Conservation (phyloP, 1,139 yeast genomes). For the Hyphopichia pseudoburtonii region DNA sequence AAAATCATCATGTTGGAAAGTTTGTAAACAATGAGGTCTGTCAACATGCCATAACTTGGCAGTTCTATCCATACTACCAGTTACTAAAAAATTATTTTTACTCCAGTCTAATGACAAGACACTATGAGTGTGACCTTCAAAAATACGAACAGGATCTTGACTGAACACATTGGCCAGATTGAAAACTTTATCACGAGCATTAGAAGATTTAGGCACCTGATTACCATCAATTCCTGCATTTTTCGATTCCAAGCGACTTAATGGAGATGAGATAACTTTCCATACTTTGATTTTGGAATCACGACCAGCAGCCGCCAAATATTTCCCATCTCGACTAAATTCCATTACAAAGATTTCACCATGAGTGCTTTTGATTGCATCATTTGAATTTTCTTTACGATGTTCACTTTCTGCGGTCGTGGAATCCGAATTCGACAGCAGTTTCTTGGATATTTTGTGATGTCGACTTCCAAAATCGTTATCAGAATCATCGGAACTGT, state of each 20-base stretch:
- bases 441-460: neutral
- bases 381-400: conserved; percentile 9
- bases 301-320: conserved; percentile 80
- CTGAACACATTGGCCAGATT: conserved; percentile 79
- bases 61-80: conserved; percentile 86
- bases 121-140: conserved; percentile 68
- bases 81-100: conserved; percentile 73
- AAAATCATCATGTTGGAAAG: conserved; percentile 74
- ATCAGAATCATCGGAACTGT: conserved; percentile 6
- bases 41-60: conserved; percentile 86
- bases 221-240: conserved; percentile 14
- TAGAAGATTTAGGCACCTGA: conserved; percentile 11
- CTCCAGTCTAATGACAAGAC: conserved; percentile 84
- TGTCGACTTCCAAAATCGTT: neutral
- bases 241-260: conserved; percentile 52
- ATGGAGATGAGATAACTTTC: conserved; percentile 74
- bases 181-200: conserved; percentile 17
- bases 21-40: conserved; percentile 58
- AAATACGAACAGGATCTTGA: conserved; percentile 60
- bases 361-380: conserved; percentile 12
- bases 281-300: conserved; percentile 69
- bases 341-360: conserved; percentile 70
- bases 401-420: conserved; percentile 8
- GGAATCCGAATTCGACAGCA: conserved; percentile 1
- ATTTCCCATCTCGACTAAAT: conserved; percentile 79